phyloP scores from a whole-genome alignment of 495 filamentous ascomycete species.

The Penicillium turbatum region DNA sequence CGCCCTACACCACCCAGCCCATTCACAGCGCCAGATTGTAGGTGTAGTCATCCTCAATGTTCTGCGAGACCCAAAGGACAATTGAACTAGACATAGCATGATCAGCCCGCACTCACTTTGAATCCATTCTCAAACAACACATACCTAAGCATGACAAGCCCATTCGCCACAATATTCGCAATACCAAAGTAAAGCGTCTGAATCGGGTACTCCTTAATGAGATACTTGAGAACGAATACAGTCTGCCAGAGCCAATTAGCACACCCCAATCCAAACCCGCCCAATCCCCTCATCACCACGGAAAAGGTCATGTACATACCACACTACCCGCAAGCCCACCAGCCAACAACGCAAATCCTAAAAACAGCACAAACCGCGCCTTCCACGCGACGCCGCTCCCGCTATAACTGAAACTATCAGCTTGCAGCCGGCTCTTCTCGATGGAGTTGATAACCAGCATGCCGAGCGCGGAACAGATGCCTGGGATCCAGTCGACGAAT shows the following conservation, averaged over 20 bases:
- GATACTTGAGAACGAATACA: slow-evolving; percentile 87
- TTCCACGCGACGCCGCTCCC: slow-evolving; percentile 93
- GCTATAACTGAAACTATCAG: slow-evolving; percentile 82
- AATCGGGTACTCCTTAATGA: slow-evolving; percentile 71
- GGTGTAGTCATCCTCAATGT: slow-evolving; percentile 98
- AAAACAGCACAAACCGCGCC: slow-evolving; percentile 88
- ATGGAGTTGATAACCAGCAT: slow-evolving; percentile 99
- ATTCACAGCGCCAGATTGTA: slow-evolving; percentile 82
- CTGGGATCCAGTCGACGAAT: slow-evolving; percentile 98
- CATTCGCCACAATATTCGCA: slow-evolving; percentile 86
- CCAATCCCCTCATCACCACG: no score
- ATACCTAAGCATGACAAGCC: slow-evolving; percentile 80
- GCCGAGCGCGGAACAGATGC: slow-evolving; percentile 87
- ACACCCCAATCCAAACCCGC: neutral
- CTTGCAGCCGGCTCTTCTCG: slow-evolving; percentile 82
- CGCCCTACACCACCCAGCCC: slow-evolving; percentile 1
- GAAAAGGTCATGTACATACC: slow-evolving; percentile 30
- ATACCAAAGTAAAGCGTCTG: slow-evolving; percentile 91
- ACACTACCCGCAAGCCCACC: slow-evolving; percentile 92
- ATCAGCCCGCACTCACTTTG: slow-evolving; percentile 7
- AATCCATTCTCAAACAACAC: slow-evolving; percentile 18
- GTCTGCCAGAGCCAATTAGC: slow-evolving; percentile 39
- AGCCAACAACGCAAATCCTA: slow-evolving; percentile 91
- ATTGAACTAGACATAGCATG: slow-evolving; percentile 58
- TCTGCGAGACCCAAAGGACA: slow-evolving; percentile 95